Base-by-base conservation (phyloP, 169 alveolate genomes). In the Theileria orientalis region DNA sequence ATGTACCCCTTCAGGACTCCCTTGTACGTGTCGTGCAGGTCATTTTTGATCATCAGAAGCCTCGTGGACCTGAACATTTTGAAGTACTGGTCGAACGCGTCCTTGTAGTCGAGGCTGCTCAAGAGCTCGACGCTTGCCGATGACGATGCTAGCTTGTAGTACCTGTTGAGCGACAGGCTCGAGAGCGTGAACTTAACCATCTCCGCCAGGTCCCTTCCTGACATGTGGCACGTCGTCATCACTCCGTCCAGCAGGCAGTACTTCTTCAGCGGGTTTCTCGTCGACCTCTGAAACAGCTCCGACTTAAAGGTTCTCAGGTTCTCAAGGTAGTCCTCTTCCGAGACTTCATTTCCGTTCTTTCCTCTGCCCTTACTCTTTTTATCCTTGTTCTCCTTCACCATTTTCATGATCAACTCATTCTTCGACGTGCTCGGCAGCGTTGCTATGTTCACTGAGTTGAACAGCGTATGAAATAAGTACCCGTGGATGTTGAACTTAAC, bases 191-290 rank as follows among this genome's bases (percentile, higher is more conserved):
- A 54, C 13, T 21, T 37, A n/a, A 79, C 42, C 16, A 79, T 33
- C 14, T 79, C 76, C 3, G 42, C 83, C 62, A 79, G n/a, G 35
- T 79, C 87, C 11, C 56, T 73, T 40, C 87, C 87, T 3, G 72
- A 27, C 87, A 79, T 69, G 19, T 3, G 33, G 35, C 51, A 49
- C 6, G 66, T 21, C 19, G 56, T 19, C 60, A 29, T 68, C 25
- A 40, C 40, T 40, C 29, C 56, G 29, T 51, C 61, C 61, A 68
- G 41, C 16, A 35, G 14, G 46, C 76, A 68, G 56, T 54, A 32
- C 56, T 49, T 68, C 21, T 44, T 2, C 41, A 49, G 76, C 35
- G 32, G 66, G 40, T 49, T 54, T 54, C 49, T 56, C 21, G 35
- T 23, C 33, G 76, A 74, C 61, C 76, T 57, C 13, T 23, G 7